These are phyloP conservation scores for Fusarium mundagurra DNA, from an alignment of 2,329 filamentous ascomycete genomes.

Conservation along the genomic window DNA sequence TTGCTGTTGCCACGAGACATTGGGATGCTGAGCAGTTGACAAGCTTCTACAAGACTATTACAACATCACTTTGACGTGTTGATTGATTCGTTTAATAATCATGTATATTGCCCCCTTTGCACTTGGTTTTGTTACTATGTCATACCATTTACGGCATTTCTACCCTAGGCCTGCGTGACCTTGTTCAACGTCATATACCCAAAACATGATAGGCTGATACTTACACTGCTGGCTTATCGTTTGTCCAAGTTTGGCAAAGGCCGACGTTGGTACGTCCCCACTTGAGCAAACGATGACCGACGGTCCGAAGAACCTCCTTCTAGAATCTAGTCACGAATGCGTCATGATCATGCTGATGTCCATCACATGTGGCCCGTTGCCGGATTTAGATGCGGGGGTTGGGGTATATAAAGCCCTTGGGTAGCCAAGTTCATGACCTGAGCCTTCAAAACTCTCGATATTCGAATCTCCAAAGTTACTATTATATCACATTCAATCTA, in stretches of 20 bases:
- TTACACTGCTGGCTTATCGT: background rate
- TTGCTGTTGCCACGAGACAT: background rate
- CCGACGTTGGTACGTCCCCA: background rate
- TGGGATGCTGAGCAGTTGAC: background rate
- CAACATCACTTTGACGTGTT: background rate
- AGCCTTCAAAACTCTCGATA: background rate
- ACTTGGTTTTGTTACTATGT: background rate
- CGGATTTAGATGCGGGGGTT: background rate
- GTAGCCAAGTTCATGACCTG: background rate
- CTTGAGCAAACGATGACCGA: background rate
- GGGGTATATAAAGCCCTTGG: conserved; percentile 1
- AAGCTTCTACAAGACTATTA: background rate
- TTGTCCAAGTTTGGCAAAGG: background rate
- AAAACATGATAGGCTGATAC: background rate
- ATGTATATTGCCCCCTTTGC: background rate
- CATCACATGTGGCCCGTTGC: background rate
- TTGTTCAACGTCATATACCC: background rate
- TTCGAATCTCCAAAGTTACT: too few relatives aligned
- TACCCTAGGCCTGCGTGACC: background rate
- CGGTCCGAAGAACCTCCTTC: background rate
- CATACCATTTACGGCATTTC: background rate
- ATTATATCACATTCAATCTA: accelerated
- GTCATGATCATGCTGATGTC: background rate
- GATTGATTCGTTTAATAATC: background rate
- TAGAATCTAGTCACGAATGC: background rate